Evolutionary conservation across 1,139 yeast species (phyloP).

Genomic region (Candida sanyaensis): DNA sequence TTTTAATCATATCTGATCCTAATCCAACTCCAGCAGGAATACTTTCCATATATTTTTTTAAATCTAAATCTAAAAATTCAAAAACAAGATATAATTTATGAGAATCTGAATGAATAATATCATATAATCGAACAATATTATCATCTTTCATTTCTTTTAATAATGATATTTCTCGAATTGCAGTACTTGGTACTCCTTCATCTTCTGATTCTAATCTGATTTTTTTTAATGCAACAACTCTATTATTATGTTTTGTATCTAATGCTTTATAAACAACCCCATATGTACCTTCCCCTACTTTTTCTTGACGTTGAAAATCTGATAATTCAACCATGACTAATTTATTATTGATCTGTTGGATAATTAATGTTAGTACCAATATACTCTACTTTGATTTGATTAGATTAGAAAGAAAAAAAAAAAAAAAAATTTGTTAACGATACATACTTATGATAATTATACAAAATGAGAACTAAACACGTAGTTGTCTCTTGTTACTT

Average conservation of each 20-base stretch:
- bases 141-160: slow-evolving; percentile 91
- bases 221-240: slow-evolving; percentile 92
- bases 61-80: slow-evolving; percentile 90
- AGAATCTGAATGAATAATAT: slow-evolving; percentile 95
- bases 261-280: slow-evolving; percentile 98
- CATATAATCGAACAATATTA: slow-evolving; percentile 86
- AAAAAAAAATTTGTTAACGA: too few species aligned
- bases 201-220: slow-evolving; percentile 95
- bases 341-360: not conserved
- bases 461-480: not conserved
- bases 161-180: slow-evolving; percentile 92
- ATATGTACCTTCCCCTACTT: slow-evolving; percentile 97
- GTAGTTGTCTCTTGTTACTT: not conserved
- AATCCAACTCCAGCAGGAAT: slow-evolving; percentile 91
- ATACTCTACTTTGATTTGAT: too few species aligned
- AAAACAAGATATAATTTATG: slow-evolving; percentile 91
- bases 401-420: too few species aligned
- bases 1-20: slow-evolving; percentile 87
- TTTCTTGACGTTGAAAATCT: slow-evolving; percentile 91
- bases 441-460: not conserved
- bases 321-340: slow-evolving; percentile 76
- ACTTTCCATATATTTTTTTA: slow-evolving; percentile 95
- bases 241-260: slow-evolving; percentile 83
- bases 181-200: slow-evolving; percentile 98
- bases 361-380: not conserved